Evolutionary conservation across 495 filamentous ascomycete genomes (phyloP), one percentile per base, ranked within the genome.

Genomic region (Xylaria bambusicola): DNA sequence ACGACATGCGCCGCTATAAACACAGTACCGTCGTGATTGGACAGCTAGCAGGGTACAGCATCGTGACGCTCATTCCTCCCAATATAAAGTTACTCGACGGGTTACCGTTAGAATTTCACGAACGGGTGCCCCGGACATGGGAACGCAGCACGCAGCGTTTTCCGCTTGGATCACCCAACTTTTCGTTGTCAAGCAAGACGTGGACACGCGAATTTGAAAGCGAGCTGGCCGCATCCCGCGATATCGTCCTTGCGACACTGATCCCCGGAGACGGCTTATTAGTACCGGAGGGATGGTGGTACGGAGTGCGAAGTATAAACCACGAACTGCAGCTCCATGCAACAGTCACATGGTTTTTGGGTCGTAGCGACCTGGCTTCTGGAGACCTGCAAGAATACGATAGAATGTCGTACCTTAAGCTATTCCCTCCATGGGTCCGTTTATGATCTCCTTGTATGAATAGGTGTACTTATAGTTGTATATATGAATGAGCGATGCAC

Each of bases 241-340:
- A 53, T 12, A 29, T 53, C 35, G 33, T 53, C 15, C 21, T 40
- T 21, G 50, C 50, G 24, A 41, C 50, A 0, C 35, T 53, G 23
- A 27, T 53, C 24, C 50, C 50, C 8, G 50, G 50, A n/a, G 50
- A 53, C 9, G 50, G 50, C 9, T 18, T 53, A 3, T 35, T 53
- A 12, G 35, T 53, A 10, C 50, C 50, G 13, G 15, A 53, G 35
- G 50, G 50, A 15, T 53, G 50, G 50, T 53, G 50, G 50, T 53
- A 53, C 21, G 36, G 36, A 7, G 20, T 41, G 13, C 50, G 50
- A 17, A 53, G 50, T 18, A 41, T 53, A 2, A 53, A 53, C 9
- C 26, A 53, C 23, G 50, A 23, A 12, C 33, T 53, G 12, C 13
- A 53, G 35, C 18, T 53, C 4, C 35, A 53, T 9, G 35, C 50